Base-by-base conservation (phyloP, 2,329 filamentous ascomycete genomes). In the Lecanicillium sp. region DNA sequence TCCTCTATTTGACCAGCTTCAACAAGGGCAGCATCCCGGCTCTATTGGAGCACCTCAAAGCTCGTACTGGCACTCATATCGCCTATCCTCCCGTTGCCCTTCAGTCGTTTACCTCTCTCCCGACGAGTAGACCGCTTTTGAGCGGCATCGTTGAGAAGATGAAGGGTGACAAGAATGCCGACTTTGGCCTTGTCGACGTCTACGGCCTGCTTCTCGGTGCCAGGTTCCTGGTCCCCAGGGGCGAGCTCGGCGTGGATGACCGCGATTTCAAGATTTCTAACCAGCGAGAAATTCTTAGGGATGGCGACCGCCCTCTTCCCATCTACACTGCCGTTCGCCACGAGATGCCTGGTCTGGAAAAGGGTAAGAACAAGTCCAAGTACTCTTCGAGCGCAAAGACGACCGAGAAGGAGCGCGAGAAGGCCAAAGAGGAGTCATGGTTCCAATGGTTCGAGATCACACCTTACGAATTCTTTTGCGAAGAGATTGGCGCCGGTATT, bases 381-480 rank as follows among this genome's bases (percentile, higher is more conserved):
- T 23, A 38, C 66, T 40, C 44, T 15, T 39, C 48, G 21, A 27
- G 33, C 67, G 2, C 57, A 55, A 7, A 67, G 66, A 29, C 67
- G 64, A 39, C 67, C 27, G 74, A 83, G 51, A 65, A 68, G 17
- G 73, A 70, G 1, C 78, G 81, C 55, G 69, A 73, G 54, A 63
- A 69, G 43, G 71, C 77, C 9, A 80, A 69, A 59, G 74, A 75
- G 51, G 86, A 94, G 59, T 77, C 89, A 2, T 97, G 90, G 87
- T 98, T 97, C 58, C 91, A 98, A 59, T 97, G 93, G 91, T 96
- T 93, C 56, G 93, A 98, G 60, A 86, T 91, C 58, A 94, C 89
- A 0, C 91, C 91, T 0, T 96, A 94, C 60, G 91, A 97, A 63
- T 85, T 96, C 62, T 96, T 93, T 65, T 95, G 90, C 57, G 91